Conservation (phyloP, 2,329 filamentous ascomycete species). For the Fusarium bulbicola region DNA sequence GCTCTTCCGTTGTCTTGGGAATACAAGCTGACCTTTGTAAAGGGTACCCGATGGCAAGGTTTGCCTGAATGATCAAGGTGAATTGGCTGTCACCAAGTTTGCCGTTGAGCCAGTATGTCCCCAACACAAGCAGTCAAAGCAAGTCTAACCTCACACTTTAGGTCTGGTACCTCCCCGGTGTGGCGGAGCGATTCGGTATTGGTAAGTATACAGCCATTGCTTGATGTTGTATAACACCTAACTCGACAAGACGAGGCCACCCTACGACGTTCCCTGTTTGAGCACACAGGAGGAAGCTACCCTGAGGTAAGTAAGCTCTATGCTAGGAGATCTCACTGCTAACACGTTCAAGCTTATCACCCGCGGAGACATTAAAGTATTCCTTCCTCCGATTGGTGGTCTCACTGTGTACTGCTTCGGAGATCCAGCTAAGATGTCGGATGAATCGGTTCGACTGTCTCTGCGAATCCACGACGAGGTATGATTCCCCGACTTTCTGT, state of each 20-base stretch:
- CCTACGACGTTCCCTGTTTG: conserved; percentile 87
- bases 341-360: conserved; percentile 75
- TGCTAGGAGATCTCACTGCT: conserved; percentile 20
- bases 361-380: conserved; percentile 91
- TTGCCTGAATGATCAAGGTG: conserved; percentile 84
- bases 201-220: conserved; percentile 55
- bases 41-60: conserved; percentile 83
- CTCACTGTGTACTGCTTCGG: conserved; percentile 98
- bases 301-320: conserved; percentile 68
- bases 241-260: conserved; percentile 76
- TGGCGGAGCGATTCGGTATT: conserved; percentile 93
- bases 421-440: conserved; percentile 91
- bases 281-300: conserved; percentile 95
- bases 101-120: conserved; percentile 86
- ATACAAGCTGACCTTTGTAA: conserved; percentile 40
- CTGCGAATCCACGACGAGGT: conserved; percentile 80
- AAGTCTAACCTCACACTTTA: conserved; percentile 33
- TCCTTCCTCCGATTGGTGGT: conserved; percentile 92
- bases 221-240: conserved; percentile 25
- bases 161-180: conserved; percentile 84
- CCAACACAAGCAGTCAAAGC: background rate
- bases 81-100: conserved; percentile 94
- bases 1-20: background rate
- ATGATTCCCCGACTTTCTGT: conserved; percentile 19
- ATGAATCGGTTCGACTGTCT: conserved; percentile 81